A percentile compares a stretch with the other conserved stretches of the same genome.
Evolutionary conservation across 495 filamentous ascomycete genomes (phyloP).

Genomic region (Paragyromitra xinjiangensis): DNA sequence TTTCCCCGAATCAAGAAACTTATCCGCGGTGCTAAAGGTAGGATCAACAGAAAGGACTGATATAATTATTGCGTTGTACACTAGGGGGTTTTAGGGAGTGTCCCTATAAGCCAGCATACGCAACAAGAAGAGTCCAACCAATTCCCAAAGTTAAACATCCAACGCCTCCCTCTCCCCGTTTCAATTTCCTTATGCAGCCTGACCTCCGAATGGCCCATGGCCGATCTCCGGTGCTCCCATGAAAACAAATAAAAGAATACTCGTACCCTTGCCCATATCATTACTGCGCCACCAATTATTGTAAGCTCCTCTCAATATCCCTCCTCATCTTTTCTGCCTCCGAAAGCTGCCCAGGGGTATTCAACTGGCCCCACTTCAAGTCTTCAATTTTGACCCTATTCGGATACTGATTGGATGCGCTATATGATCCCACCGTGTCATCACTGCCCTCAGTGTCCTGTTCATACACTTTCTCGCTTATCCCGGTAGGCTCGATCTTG

Average conservation of each 20-base stretch:
- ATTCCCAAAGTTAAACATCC: background rate
- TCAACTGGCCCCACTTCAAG: background rate
- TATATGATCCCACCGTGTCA: slow-evolving; percentile 36
- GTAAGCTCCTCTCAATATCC: slow-evolving; percentile 50
- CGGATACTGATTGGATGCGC: slow-evolving; percentile 18
- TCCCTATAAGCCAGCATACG: background rate
- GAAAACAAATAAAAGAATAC: slow-evolving; percentile 4
- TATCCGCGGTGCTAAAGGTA: background rate
- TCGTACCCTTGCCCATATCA: background rate
- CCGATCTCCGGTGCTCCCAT: slow-evolving; percentile 6
- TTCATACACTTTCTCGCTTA: slow-evolving; percentile 25
- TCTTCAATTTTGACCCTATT: slow-evolving; percentile 14
- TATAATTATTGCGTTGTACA: slow-evolving; percentile 12
- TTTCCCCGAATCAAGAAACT: background rate
- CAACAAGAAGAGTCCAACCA: background rate
- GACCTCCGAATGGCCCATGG: background rate
- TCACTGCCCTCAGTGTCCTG: slow-evolving; percentile 35
- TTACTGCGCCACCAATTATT: slow-evolving; percentile 11
- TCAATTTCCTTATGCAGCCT: slow-evolving; percentile 9
- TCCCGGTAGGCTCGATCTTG: slow-evolving; percentile 14
- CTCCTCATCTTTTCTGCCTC: slow-evolving; percentile 47
- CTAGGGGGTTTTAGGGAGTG: slow-evolving; percentile 4
- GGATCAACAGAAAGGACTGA: background rate
- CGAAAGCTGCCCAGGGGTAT: slow-evolving; percentile 3
- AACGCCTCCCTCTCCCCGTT: background rate